These are phyloP conservation scores for Verticillium nubilum DNA, from an alignment of 2,329 filamentous ascomycete genomes.

Conservation along the genomic window DNA sequence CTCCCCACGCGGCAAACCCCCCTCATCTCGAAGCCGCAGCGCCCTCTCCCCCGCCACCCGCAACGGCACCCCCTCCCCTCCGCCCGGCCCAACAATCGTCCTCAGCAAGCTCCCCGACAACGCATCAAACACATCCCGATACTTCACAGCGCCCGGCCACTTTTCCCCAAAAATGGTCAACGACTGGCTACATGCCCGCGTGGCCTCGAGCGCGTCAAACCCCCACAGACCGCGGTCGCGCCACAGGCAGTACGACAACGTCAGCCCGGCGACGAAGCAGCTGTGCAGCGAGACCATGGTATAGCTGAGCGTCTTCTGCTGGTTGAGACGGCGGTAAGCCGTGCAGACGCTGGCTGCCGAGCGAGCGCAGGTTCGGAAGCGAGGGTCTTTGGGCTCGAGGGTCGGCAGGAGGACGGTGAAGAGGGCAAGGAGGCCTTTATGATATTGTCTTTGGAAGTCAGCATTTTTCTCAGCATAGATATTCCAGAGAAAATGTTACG, in stretches of 20 bases:
- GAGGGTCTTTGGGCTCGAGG: constrained; percentile 13
- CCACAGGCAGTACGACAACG: constrained; percentile 22
- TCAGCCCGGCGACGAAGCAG: constrained; percentile 22
- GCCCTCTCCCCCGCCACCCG: not conserved
- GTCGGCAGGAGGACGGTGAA: constrained; percentile 18
- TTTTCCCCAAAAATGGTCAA: constrained; percentile 23
- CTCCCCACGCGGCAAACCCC: no score
- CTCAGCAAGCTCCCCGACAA: constrained; percentile 17
- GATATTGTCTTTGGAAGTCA: constrained; percentile 13
- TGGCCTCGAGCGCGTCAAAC: constrained; percentile 18
- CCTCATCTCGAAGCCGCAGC: not conserved
- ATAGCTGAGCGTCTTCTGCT: constrained; percentile 21
- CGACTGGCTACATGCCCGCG: constrained; percentile 18
- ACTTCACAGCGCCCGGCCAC: constrained; percentile 20
- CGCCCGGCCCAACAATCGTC: constrained; percentile 12
- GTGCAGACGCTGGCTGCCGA: constrained; percentile 19
- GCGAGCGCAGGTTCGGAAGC: constrained; percentile 14
- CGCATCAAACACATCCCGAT: constrained; percentile 21
- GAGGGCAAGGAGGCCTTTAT: constrained; percentile 17
- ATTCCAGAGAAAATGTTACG: no score
- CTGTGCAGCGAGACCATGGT: constrained; percentile 23
- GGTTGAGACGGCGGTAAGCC: constrained; percentile 22
- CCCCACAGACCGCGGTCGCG: constrained; percentile 15
- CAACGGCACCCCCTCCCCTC: not conserved
- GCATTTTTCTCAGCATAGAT: no score